Conservation (phyloP, 176 grass and related monocot genomes). For the Oryza rufipogon region DNA sequence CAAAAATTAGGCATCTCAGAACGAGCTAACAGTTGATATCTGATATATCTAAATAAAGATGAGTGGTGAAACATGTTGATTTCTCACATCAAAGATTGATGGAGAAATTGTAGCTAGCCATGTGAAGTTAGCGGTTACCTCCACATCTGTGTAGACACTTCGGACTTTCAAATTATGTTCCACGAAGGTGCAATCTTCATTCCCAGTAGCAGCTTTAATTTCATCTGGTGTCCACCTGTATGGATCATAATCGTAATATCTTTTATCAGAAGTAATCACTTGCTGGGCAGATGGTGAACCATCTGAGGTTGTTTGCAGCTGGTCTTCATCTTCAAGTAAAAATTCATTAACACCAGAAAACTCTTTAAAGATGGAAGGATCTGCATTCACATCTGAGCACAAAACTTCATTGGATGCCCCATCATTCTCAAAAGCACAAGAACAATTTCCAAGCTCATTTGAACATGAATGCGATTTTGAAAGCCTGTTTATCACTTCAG, state of each 20-base stretch:
- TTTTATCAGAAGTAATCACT: conserved; percentile 34
- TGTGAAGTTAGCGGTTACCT: conserved; percentile 55
- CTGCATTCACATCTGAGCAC: conserved; percentile 55
- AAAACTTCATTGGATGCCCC: conserved; percentile 32
- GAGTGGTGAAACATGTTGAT: conserved; percentile 22
- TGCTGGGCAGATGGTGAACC: conserved; percentile 29
- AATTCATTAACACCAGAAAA: conserved; percentile 51
- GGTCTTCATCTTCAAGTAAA: conserved; percentile 36
- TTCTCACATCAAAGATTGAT: conserved; percentile 10
- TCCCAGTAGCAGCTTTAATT: conserved; percentile 79
- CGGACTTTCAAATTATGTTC: conserved; percentile 88
- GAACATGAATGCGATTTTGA: conserved; percentile 12
- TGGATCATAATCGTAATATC: conserved; percentile 55
- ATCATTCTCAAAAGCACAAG: conserved; percentile 33
- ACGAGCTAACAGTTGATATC: conserved; percentile 27
- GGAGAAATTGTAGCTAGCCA: conserved; percentile 28
- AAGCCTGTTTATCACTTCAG: conserved; percentile 38
- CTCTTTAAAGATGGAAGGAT: conserved; percentile 67
- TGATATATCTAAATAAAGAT: conserved; percentile 4
- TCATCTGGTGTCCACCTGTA: conserved; percentile 79
- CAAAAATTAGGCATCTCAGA: conserved; percentile 24
- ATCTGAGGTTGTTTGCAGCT: conserved; percentile 30
- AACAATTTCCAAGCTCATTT: conserved; percentile 28
- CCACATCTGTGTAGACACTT: conserved; percentile 87
- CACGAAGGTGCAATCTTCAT: conserved; percentile 66